These are phyloP conservation scores for Aureobasidium sp. DNA, from an alignment of 2,329 filamentous ascomycete species.

Conservation along the genomic window DNA sequence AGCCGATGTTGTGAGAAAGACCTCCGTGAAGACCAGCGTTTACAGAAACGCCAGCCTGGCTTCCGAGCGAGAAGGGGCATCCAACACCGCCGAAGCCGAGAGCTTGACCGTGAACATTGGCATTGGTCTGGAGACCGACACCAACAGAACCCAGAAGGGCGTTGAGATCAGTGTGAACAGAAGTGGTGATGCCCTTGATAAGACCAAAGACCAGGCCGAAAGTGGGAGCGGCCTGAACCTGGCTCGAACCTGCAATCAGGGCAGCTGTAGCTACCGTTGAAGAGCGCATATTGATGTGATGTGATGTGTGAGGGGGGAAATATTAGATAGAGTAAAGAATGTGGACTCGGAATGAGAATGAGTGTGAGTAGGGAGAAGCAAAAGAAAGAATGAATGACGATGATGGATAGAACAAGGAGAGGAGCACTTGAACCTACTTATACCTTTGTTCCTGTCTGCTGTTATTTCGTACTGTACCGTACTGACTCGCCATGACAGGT, in stretches of 20 bases:
- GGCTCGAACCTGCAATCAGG: slow-evolving; percentile 5
- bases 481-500: neutral
- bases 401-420: neutral
- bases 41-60: neutral
- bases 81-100: neutral
- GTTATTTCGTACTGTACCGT: neutral
- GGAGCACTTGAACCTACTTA: neutral
- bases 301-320: neutral
- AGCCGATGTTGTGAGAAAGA: slow-evolving; percentile 4
- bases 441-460: neutral
- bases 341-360: neutral
- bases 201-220: neutral
- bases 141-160: neutral
- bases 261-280: slow-evolving; percentile 1
- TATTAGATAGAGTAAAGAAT: neutral
- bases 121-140: neutral
- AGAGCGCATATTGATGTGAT: neutral
- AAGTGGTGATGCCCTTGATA: neutral
- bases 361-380: neutral
- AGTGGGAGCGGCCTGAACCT: slow-evolving; percentile 9
- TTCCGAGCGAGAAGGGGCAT: neutral
- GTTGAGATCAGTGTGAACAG: neutral
- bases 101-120: slow-evolving; percentile 1
- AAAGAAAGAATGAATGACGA: neutral
- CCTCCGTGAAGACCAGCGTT: neutral